phyloP scores from a whole-genome alignment of 2,329 filamentous ascomycete genomes.

The Podosphaera fusca region DNA sequence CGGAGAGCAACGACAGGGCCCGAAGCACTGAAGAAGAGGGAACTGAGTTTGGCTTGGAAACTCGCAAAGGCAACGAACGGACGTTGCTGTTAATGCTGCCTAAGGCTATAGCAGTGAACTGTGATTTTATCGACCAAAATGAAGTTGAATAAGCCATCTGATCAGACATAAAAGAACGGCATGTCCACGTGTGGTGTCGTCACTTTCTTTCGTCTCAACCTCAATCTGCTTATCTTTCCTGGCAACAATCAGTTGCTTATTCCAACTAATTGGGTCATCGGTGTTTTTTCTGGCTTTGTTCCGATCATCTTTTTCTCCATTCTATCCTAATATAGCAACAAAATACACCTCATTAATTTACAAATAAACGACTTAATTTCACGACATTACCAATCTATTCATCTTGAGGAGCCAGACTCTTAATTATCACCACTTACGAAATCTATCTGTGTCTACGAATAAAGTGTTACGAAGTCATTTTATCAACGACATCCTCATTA shows the following conservation, averaged over 20 bases:
- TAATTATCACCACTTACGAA: not conserved
- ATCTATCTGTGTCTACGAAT: not conserved
- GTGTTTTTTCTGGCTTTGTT: not conserved
- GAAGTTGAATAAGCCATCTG: not conserved
- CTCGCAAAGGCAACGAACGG: not conserved
- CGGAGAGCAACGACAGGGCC: no score
- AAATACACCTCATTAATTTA: no score
- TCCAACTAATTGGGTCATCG: not conserved
- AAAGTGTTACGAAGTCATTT: not conserved
- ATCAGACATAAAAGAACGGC: conserved; percentile 1
- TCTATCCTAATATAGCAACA: not conserved
- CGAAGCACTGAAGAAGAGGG: no score
- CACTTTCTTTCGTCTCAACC: not conserved
- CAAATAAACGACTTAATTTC: no score
- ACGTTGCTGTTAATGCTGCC: not conserved
- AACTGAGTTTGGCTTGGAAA: no score
- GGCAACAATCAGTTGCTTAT: not conserved
- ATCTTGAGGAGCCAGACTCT: no score
- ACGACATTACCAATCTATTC: no score
- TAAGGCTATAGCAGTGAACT: not conserved
- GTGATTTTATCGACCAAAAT: not conserved
- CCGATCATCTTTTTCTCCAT: not conserved
- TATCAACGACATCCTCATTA: not conserved
- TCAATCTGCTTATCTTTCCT: not conserved
- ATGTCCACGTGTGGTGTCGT: not conserved